Base-by-base conservation (phyloP, 2,329 filamentous ascomycete genomes). In the Pseudogymnoascus sp. region DNA sequence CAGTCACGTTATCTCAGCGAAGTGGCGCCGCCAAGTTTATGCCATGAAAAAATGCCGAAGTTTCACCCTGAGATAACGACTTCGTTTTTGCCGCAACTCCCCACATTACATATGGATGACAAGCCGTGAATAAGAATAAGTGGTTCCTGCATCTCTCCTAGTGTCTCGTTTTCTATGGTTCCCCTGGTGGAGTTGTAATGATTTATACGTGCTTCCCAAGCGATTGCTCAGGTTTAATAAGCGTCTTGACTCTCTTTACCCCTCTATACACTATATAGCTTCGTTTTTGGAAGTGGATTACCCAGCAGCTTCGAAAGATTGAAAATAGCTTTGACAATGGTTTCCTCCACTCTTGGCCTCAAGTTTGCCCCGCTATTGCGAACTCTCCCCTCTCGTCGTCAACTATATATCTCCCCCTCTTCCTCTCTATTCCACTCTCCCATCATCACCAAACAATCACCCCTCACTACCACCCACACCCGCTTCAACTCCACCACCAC, bases 401-500 rank as follows among this genome's bases (percentile, higher is more conserved):
- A 19, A 3, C 41, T 43, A 43, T 43, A 43, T 43, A 43, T 43
- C 2, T 2, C 16, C 41, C 4, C 36, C 36, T 37, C 31, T 34
- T 34, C 14, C 41, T 31, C 51, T 19, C 23, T 25, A 13, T 54
- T 23, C 21, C n/a, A 23, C 48, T 28, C 28, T 14, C 11, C 28
- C 21, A n/a, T 28, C 43, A 11, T 21, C 28, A 25, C 8, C 48
- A 57, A 57, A 21, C n/a, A 7, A 25, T 57, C 48, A 57, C 23
- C 31, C 16, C 23, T 6, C 51, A 57, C 7, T 11, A 14, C 31
- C 4, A 43, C 41, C 8, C 16, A 43, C 41, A 2, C 1, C 16
- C 41, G 41, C 41, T 10, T 4, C 51, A 64, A 48, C 54, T 63
- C n/a, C 43, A 43, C 41, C 39, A 43, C n/a, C 43, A 43, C 41